Evolutionary conservation across 2,329 filamentous ascomycete species (phyloP).

Genomic region (Metarhizium guizhouense): DNA sequence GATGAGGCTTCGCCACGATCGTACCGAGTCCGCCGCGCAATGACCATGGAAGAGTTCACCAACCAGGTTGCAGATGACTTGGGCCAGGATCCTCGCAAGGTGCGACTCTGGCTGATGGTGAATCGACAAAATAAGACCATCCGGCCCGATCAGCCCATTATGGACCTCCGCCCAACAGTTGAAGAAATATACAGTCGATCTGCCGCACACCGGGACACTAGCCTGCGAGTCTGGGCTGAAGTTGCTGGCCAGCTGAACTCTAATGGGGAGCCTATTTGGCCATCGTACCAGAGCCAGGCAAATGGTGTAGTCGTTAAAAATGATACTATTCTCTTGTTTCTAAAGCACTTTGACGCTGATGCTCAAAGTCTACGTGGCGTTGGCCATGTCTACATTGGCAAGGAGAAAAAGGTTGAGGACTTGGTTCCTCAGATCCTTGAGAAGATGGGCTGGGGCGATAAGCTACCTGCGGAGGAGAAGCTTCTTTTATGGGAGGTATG

Average conservation of each 20-base stretch:
- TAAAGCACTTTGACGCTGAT: constrained; percentile 84
- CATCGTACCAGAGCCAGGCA: constrained; percentile 49
- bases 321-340: constrained; percentile 69
- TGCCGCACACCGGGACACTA: constrained; percentile 54
- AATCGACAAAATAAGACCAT: constrained; percentile 97
- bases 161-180: constrained; percentile 65
- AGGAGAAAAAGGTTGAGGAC: constrained; percentile 81
- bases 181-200: constrained; percentile 55
- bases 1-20: constrained; percentile 61
- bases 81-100: constrained; percentile 54
- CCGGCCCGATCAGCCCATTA: constrained; percentile 79
- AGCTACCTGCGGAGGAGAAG: constrained; percentile 53
- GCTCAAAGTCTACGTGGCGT: constrained; percentile 67
- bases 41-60: constrained; percentile 68
- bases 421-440: constrained; percentile 68
- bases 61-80: constrained; percentile 62
- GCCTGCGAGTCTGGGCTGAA: constrained; percentile 83
- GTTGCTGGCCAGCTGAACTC: constrained; percentile 55
- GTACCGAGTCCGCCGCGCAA: constrained; percentile 67
- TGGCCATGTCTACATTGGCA: constrained; percentile 79
- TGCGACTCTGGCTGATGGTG: constrained; percentile 95
- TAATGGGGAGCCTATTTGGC: constrained; percentile 66
- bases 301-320: constrained; percentile 50
- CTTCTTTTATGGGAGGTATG: constrained; percentile 66
- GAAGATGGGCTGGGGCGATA: constrained; percentile 79